Conservation (phyloP, 2,329 filamentous ascomycete species). For the Pleoardoris graminearum region DNA sequence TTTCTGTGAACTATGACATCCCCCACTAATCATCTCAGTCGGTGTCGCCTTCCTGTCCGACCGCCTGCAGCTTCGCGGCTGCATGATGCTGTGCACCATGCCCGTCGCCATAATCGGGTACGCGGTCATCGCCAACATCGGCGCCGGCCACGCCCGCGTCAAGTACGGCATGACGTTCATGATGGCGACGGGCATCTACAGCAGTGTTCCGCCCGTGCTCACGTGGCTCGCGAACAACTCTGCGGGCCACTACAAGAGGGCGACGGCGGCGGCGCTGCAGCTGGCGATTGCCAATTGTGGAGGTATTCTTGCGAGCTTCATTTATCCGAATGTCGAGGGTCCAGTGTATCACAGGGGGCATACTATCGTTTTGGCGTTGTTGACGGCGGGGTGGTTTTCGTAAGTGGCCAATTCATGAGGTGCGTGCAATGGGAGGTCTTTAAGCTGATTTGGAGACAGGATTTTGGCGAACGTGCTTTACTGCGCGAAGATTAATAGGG, state of each 20-base stretch:
- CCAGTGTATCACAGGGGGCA: slow-evolving; percentile 65
- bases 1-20: background rate
- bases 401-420: background rate
- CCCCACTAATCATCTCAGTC: slow-evolving; percentile 49
- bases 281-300: slow-evolving; percentile 68
- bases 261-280: slow-evolving; percentile 67
- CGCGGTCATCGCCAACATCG: slow-evolving; percentile 62
- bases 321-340: slow-evolving; percentile 60
- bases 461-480: slow-evolving; percentile 64
- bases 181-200: slow-evolving; percentile 67
- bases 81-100: slow-evolving; percentile 65
- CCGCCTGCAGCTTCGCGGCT: slow-evolving; percentile 59
- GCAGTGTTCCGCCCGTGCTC: slow-evolving; percentile 63
- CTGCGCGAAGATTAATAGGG: slow-evolving; percentile 65
- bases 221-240: slow-evolving; percentile 70
- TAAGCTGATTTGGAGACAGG: slow-evolving; percentile 42
- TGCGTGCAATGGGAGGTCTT: background rate
- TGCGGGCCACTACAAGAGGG: slow-evolving; percentile 70
- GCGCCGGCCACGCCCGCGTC: slow-evolving; percentile 48
- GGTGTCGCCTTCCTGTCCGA: slow-evolving; percentile 62
- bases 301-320: slow-evolving; percentile 67
- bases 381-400: slow-evolving; percentile 59
- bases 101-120: slow-evolving; percentile 70
- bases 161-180: slow-evolving; percentile 70
- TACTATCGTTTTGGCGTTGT: slow-evolving; percentile 62